Evolutionary conservation across 192 early-diverging fungal species (phyloP).

Genomic region (Entomortierella beljakovae): DNA sequence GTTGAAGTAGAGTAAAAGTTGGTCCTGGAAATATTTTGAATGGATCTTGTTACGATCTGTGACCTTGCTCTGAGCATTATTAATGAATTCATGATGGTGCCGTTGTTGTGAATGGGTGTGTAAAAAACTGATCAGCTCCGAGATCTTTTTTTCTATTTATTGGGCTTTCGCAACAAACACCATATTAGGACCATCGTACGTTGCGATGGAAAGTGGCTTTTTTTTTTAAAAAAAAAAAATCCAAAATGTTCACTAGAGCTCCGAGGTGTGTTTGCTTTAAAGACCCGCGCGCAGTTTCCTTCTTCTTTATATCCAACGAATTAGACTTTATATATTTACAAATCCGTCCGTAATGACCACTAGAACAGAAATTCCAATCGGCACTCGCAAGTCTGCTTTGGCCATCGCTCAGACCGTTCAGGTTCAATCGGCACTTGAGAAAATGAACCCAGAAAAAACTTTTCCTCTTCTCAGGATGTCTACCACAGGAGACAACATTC

Average conservation of each 20-base stretch:
- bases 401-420: constrained; percentile 88
- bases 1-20: constrained; percentile 27
- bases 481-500: constrained; percentile 85
- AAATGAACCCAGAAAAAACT: constrained; percentile 52
- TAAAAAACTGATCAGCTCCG: constrained; percentile 3
- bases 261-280: too few relatives aligned
- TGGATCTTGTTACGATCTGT: neutral
- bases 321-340: too few relatives aligned
- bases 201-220: neutral
- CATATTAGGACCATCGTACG: neutral
- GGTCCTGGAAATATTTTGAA: neutral
- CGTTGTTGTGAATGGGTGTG: neutral
- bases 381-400: constrained; percentile 88
- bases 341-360: constrained; percentile 26
- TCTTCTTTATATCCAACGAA: neutral
- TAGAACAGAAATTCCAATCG: constrained; percentile 61
- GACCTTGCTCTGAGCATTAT: constrained; percentile 2
- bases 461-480: constrained; percentile 72
- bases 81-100: neutral
- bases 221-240: neutral
- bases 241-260: neutral
- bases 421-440: constrained; percentile 69
- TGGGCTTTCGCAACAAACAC: neutral
- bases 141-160: neutral
- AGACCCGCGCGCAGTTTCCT: too few relatives aligned